Evolutionary conservation across 495 filamentous ascomycete genomes (phyloP).

Genomic region (Penicillium parvum): DNA sequence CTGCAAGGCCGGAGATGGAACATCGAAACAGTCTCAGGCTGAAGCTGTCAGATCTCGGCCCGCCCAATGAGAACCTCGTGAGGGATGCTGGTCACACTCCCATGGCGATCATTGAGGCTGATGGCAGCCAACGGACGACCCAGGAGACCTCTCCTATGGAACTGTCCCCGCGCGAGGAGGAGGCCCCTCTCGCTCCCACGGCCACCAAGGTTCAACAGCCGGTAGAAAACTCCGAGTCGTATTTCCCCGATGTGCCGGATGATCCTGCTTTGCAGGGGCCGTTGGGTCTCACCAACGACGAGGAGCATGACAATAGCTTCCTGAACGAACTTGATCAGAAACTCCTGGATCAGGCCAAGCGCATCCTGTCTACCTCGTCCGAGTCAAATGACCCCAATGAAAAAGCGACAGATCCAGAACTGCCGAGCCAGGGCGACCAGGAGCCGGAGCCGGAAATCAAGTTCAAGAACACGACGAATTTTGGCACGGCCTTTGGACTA

Average conservation of each 20-base stretch:
- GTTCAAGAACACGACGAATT: constrained; percentile 57
- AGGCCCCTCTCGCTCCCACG: constrained; percentile 29
- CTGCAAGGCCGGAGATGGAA: constrained; percentile 25
- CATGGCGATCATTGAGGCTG: constrained; percentile 41
- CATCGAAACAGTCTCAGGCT: constrained; percentile 38
- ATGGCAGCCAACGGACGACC: constrained; percentile 30
- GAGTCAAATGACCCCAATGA: constrained; percentile 22
- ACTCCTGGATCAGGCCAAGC: constrained; percentile 38
- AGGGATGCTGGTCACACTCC: constrained; percentile 46
- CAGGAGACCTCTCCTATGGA: constrained; percentile 22
- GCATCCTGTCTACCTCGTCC: constrained; percentile 18
- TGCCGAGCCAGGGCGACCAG: constrained; percentile 34
- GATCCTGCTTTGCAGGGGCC: constrained; percentile 45
- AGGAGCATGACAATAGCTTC: constrained; percentile 39
- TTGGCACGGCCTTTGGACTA: constrained; percentile 50
- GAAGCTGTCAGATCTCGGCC: constrained; percentile 39
- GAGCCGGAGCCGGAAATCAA: constrained; percentile 56
- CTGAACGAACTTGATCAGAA: constrained; percentile 40
- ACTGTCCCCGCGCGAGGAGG: constrained; percentile 17
- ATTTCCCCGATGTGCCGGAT: constrained; percentile 41
- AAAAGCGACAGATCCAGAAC: constrained; percentile 25
- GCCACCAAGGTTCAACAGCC: constrained; percentile 31
- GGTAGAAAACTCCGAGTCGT: constrained; percentile 36
- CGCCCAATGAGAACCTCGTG: constrained; percentile 35
- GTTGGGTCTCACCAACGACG: constrained; percentile 40